phyloP scores from a whole-genome alignment of 306 rosid species.

The Glycine latifolia region DNA sequence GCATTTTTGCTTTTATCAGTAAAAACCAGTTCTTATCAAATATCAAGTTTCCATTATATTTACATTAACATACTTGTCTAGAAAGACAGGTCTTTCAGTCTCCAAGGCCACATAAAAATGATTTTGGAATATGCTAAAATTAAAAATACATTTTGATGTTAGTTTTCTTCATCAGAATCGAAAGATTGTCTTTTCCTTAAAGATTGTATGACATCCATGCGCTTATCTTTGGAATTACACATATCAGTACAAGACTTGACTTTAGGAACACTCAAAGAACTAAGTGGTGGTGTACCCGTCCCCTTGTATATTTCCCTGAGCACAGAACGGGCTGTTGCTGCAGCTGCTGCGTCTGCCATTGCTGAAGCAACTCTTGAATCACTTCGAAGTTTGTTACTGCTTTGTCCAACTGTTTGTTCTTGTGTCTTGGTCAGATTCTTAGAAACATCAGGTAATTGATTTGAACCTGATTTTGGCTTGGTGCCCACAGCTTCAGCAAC shows the following conservation, averaged over 20 bases:
- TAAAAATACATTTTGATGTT: background rate
- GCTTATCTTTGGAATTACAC: slow-evolving; percentile 42
- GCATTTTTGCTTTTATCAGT: too few relatives aligned
- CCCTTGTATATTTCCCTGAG: slow-evolving; percentile 84
- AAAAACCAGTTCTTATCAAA: background rate
- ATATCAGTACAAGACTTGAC: slow-evolving; percentile 61
- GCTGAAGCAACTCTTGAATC: slow-evolving; percentile 75
- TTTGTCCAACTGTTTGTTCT: slow-evolving; percentile 34
- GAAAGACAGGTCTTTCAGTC: slow-evolving; percentile 11
- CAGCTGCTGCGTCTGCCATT: slow-evolving; percentile 83
- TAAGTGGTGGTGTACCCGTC: slow-evolving; percentile 64
- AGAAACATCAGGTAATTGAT: slow-evolving; percentile 51
- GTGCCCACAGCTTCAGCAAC: slow-evolving; percentile 65
- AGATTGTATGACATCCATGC: slow-evolving; percentile 62
- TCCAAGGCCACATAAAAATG: background rate
- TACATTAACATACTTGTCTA: slow-evolving; percentile 29
- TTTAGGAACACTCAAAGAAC: slow-evolving; percentile 69
- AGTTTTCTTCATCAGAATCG: slow-evolving; percentile 77
- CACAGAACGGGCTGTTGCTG: slow-evolving; percentile 80
- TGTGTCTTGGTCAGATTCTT: slow-evolving; percentile 42
- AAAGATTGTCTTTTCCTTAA: slow-evolving; percentile 71
- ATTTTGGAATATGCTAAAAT: background rate
- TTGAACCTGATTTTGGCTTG: slow-evolving; percentile 53
- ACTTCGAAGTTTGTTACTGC: slow-evolving; percentile 37
- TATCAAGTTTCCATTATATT: background rate